Conservation (phyloP, 768 basidiomycete species). For the Russula sp. region DNA sequence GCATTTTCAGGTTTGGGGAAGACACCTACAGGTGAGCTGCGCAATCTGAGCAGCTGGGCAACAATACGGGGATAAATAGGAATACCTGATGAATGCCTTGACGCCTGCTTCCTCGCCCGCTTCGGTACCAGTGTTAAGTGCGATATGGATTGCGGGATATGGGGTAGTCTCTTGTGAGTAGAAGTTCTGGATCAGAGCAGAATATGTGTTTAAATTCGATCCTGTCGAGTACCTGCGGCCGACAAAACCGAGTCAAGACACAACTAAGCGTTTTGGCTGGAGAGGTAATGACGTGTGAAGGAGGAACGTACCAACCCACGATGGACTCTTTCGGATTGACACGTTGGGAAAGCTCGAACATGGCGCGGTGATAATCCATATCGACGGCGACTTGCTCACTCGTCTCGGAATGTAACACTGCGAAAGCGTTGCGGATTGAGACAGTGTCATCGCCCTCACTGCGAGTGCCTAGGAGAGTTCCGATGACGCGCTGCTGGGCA, state of each 20-base stretch:
- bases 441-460: slow-evolving; percentile 45
- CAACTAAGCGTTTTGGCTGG: slow-evolving; percentile 77
- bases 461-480: slow-evolving; percentile 86
- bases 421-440: slow-evolving; percentile 80
- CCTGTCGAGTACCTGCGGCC: slow-evolving; percentile 85
- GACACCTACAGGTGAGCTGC: slow-evolving; percentile 82
- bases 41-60: background rate
- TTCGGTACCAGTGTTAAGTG: slow-evolving; percentile 80
- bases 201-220: slow-evolving; percentile 86
- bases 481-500: slow-evolving; percentile 84
- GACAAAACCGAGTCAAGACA: slow-evolving; percentile 62
- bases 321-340: slow-evolving; percentile 83
- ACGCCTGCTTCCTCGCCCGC: slow-evolving; percentile 61
- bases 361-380: slow-evolving; percentile 90
- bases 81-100: slow-evolving; percentile 79
- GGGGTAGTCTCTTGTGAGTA: slow-evolving; percentile 90
- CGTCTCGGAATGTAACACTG: slow-evolving; percentile 88
- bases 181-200: slow-evolving; percentile 96
- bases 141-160: slow-evolving; percentile 84
- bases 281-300: background rate
- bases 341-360: slow-evolving; percentile 87
- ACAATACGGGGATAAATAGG: background rate
- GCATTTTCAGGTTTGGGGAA: slow-evolving; percentile 91
- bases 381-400: slow-evolving; percentile 93
- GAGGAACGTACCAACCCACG: slow-evolving; percentile 81